phyloP scores from a whole-genome alignment of 495 filamentous ascomycete genomes.

The Podospora anserina region DNA sequence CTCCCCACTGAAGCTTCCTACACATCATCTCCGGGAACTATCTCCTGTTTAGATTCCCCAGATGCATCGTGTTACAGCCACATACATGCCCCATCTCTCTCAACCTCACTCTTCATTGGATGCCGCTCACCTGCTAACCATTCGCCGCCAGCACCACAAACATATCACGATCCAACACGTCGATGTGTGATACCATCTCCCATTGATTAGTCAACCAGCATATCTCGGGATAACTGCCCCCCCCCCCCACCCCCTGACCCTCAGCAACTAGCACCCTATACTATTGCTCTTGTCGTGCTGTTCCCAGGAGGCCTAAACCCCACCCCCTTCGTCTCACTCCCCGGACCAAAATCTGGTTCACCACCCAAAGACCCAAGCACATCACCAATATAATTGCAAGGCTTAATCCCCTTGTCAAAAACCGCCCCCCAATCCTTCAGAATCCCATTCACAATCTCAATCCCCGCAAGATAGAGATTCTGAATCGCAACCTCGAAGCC shows the following conservation, averaged over 20 bases:
- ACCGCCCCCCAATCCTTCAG: slow-evolving; percentile 55
- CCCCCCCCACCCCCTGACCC: too few relatives aligned
- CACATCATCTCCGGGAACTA: background rate
- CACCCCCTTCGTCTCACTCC: slow-evolving; percentile 34
- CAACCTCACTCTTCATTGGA: background rate
- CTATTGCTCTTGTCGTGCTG: background rate
- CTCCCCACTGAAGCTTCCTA: background rate
- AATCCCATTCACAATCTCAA: slow-evolving; percentile 66
- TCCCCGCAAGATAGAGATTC: slow-evolving; percentile 67
- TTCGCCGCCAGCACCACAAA: too few relatives aligned
- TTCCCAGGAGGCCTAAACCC: slow-evolving; percentile 12
- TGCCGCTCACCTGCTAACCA: background rate
- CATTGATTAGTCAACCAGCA: background rate
- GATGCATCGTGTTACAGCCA: background rate
- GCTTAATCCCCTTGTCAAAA: slow-evolving; percentile 57
- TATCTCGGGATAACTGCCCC: background rate
- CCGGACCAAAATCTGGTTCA: slow-evolving; percentile 62
- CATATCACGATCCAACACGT: background rate
- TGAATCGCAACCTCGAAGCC: slow-evolving; percentile 55
- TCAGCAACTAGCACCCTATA: too few relatives aligned
- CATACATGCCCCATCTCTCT: background rate
- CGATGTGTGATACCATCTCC: background rate
- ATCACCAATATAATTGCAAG: slow-evolving; percentile 70
- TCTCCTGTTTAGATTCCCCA: background rate
- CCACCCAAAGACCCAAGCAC: slow-evolving; percentile 67